A percentile compares a stretch with the other conserved stretches of the same genome.
Evolutionary conservation across 768 basidiomycete species (phyloP).

Genomic region (Hysterangium stoloniferum): DNA sequence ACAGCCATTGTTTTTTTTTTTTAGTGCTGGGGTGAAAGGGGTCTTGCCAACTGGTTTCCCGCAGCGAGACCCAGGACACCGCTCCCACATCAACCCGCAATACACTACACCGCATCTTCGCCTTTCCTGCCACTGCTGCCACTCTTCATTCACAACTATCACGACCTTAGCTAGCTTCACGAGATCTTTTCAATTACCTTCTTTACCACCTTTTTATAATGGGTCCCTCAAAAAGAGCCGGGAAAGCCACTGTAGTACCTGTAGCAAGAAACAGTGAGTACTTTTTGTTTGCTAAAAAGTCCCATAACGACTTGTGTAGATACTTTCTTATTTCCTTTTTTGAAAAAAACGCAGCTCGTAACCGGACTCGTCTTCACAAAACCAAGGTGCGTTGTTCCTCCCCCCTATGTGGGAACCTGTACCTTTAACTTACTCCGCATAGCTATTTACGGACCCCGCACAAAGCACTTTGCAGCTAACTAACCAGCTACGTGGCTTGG

Average conservation of each 20-base stretch:
- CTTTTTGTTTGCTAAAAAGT: background rate
- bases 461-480: slow-evolving; percentile 60
- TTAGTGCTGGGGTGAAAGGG: no score
- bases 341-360: slow-evolving; percentile 11
- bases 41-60: no score
- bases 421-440: slow-evolving; percentile 3
- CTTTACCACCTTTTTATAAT: no score
- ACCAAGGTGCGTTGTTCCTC: slow-evolving; percentile 11
- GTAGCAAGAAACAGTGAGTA: slow-evolving; percentile 2
- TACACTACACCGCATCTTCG: no score
- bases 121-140: no score
- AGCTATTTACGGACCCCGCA: slow-evolving; percentile 41
- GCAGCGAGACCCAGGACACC: no score
- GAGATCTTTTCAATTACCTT: no score
- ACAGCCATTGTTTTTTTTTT: no score
- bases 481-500: slow-evolving; percentile 66
- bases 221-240: slow-evolving; percentile 1
- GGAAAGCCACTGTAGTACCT: background rate
- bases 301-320: no score
- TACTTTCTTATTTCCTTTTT: background rate
- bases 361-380: slow-evolving; percentile 13
- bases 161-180: no score
- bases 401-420: background rate
- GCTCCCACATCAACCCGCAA: no score
- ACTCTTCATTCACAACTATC: no score